Evolutionary conservation across 1,139 yeast genomes (phyloP), one percentile per base, ranked within the genome.

Genomic region (Nadsonia commutata): DNA sequence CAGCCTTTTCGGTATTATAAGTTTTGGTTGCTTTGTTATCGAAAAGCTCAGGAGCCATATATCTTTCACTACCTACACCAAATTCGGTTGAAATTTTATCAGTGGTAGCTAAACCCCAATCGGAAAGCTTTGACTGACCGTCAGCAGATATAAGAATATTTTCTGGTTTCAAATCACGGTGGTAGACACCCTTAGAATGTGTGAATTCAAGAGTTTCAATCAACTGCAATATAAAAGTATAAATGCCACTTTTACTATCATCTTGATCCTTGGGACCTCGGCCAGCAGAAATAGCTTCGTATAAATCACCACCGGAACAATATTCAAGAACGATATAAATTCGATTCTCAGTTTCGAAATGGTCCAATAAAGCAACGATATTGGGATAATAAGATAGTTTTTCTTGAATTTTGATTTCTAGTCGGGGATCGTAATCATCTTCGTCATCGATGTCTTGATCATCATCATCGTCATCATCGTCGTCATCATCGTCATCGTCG

Each of bases 21-120:
- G 70, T 67, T 38, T 72, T 74, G 41, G 76, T 66, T 43, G 74
- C 70, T 20, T 66, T 61, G 45, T 63, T 62, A 51, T 64, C 70
- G 50, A 72, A 71, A 46, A 88, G 67, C 58, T 90, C 98, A 0
- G 98, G 98, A 0, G 97, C 95, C 98, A 90, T 90, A 62, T 90
- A 90, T 48, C 96, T 70, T 61, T 88, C 96, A 41, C 90, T 78
- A 20, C 98, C 98, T 46, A 88, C 83, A 51, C 88, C 95, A 59
- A 86, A 83, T 55, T 88, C 96, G 38, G 73, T 64, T 54, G 86
- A 78, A 39, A 64, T 64, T 43, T 66, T 65, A 23, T 71, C 66
- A 17, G 81, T 76, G 2, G 96, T 80, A 2, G 95, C 94, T 54
- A 85, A 68, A 2, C 95, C 95, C 90, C 94, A 85, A 64, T 85